phyloP scores from a whole-genome alignment of 2,329 filamentous ascomycete species.

The Phyllosticta citribraziliensis region DNA sequence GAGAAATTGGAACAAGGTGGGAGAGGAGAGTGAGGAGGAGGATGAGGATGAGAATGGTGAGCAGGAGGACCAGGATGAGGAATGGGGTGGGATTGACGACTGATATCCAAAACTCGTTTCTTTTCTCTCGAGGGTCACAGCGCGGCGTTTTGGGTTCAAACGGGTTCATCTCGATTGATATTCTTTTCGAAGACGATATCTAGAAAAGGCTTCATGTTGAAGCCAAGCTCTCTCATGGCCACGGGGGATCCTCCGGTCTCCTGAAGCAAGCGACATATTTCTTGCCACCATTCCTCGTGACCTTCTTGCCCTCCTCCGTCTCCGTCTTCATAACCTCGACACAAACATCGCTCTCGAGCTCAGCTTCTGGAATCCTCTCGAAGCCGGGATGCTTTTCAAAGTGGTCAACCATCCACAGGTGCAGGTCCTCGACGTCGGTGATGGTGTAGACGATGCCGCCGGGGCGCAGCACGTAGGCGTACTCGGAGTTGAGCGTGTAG shows the following conservation, averaged over 20 bases:
- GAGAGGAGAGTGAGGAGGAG: constrained; percentile 15
- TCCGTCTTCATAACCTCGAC: constrained; percentile 67
- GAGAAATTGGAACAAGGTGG: constrained; percentile 44
- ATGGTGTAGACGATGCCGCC: constrained; percentile 92
- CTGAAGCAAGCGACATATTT: constrained; percentile 89
- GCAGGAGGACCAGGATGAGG: constrained; percentile 38
- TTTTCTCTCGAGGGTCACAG: constrained; percentile 14
- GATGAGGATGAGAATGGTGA: constrained; percentile 32
- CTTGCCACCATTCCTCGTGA: constrained; percentile 75
- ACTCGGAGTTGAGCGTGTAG: constrained; percentile 79
- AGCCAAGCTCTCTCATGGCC: constrained; percentile 39
- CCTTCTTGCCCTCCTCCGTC: constrained; percentile 97
- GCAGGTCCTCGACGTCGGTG: constrained; percentile 90
- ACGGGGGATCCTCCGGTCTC: constrained; percentile 68
- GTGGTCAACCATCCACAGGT: constrained; percentile 86
- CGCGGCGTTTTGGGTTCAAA: constrained; percentile 19
- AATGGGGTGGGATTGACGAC: constrained; percentile 63
- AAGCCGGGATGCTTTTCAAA: constrained; percentile 71
- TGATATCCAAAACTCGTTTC: constrained; percentile 25
- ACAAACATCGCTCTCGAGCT: constrained; percentile 59
- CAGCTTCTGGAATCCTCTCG: constrained; percentile 59
- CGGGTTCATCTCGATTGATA: constrained; percentile 1
- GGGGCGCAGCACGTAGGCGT: constrained; percentile 75
- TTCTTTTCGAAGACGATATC: constrained; percentile 6
- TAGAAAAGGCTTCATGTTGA: not conserved